Percentiles rank a stretch among this genome's conserved stretches.
phyloP scores from a whole-genome alignment of 495 filamentous ascomycete species.

The Hypoxylon subgilvum region DNA sequence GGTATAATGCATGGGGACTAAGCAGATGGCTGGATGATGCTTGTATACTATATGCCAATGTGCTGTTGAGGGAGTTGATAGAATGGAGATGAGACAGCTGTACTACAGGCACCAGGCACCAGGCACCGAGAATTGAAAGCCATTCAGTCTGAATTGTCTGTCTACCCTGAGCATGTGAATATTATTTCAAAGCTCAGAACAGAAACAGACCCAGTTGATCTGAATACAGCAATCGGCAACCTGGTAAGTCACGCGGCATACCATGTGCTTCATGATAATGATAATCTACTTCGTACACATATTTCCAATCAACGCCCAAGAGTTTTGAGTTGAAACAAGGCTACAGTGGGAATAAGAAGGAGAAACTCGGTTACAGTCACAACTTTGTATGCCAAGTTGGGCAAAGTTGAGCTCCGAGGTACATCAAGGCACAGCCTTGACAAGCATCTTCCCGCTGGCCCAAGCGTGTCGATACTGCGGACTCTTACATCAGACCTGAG shows the following conservation, averaged over 20 bases:
- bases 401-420: slow-evolving; percentile 41
- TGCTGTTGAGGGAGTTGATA: too few relatives aligned
- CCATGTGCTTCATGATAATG: slow-evolving; percentile 25
- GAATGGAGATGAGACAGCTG: too few relatives aligned
- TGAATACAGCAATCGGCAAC: slow-evolving; percentile 1
- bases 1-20: too few relatives aligned
- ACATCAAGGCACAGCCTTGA: slow-evolving; percentile 35
- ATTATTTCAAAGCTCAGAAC: slow-evolving; percentile 9
- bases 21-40: too few relatives aligned
- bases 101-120: too few relatives aligned
- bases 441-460: slow-evolving; percentile 36
- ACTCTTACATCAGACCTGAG: slow-evolving; percentile 31
- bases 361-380: slow-evolving; percentile 34
- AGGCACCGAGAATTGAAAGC: background rate
- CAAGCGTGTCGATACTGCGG: slow-evolving; percentile 19
- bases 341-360: slow-evolving; percentile 23
- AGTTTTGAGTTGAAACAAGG: slow-evolving; percentile 33
- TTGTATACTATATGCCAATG: too few relatives aligned
- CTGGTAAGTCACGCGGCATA: slow-evolving; percentile 15
- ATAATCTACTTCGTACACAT: slow-evolving; percentile 15
- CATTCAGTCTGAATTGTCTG: too few relatives aligned
- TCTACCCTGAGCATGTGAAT: slow-evolving; percentile 10
- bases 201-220: too few relatives aligned
- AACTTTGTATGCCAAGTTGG: slow-evolving; percentile 37
- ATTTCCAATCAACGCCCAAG: slow-evolving; percentile 29